Evolutionary conservation across 1,139 yeast species (phyloP).

Genomic region (Protomyces lactucae-debilis): DNA sequence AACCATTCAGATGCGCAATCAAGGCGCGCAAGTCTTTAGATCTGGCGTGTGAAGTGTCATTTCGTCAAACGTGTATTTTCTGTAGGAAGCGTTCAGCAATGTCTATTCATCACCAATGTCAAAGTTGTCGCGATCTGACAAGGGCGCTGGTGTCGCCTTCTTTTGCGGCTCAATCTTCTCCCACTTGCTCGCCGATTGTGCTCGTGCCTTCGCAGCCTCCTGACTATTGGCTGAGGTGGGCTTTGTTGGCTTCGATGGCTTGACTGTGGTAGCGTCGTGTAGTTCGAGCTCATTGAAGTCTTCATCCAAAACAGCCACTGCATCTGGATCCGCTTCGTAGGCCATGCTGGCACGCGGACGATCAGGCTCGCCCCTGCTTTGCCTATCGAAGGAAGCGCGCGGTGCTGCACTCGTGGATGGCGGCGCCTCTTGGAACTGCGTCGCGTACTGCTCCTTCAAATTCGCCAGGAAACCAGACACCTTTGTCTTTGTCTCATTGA

Average conservation of each 20-base stretch:
- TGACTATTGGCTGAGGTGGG: not conserved
- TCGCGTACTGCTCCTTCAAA: conserved; percentile 1
- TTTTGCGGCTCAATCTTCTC: not conserved
- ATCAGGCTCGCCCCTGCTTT: not conserved
- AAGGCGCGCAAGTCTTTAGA: conserved; percentile 78
- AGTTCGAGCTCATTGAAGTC: conserved; percentile 16
- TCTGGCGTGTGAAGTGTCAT: conserved; percentile 52
- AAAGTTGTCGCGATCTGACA: not conserved
- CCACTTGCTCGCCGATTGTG: conserved; percentile 13
- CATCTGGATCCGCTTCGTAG: not conserved
- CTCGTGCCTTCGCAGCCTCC: not conserved
- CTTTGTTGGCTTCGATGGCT: not conserved
- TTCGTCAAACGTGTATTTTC: not conserved
- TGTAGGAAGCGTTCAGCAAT: not conserved
- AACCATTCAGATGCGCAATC: conserved; percentile 79
- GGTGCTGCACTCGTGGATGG: not conserved
- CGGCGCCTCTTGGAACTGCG: not conserved
- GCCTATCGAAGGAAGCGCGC: not conserved
- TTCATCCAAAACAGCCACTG: conserved; percentile 9
- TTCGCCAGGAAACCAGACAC: conserved; percentile 13
- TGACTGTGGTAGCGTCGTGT: conserved; percentile 3
- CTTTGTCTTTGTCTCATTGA: conserved; percentile 79
- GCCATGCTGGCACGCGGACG: not conserved
- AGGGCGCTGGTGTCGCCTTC: not conserved
- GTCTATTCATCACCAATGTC: not conserved